Evolutionary conservation across 2,329 filamentous ascomycete genomes (phyloP).

Genomic region (Pseudopithomyces maydicus): DNA sequence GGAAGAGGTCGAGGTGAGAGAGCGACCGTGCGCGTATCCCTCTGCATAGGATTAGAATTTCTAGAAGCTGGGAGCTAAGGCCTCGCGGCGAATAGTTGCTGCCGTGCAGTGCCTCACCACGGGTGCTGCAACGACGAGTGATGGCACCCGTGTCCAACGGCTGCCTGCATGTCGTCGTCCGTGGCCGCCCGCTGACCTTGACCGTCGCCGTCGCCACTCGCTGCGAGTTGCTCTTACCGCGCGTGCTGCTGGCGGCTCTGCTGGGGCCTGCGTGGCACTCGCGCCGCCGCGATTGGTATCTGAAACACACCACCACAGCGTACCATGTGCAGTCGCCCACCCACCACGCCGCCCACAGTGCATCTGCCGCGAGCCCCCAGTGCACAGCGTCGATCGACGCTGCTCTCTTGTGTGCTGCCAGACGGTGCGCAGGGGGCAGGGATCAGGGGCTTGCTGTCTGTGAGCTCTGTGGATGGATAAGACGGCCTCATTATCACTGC

Average conservation of each 20-base stretch:
- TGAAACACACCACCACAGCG: constrained; percentile 30
- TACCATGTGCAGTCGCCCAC: constrained; percentile 16
- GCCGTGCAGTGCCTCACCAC: background rate
- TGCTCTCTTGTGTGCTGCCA: too few species aligned
- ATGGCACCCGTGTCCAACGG: background rate
- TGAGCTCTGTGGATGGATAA: background rate
- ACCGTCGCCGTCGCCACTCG: background rate
- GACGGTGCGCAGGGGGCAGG: too few species aligned
- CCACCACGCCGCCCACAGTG: too few species aligned
- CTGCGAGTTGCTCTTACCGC: background rate
- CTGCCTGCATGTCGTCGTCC: background rate
- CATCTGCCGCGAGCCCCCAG: too few species aligned
- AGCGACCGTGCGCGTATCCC: constrained; percentile 11
- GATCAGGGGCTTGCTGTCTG: constrained; percentile 14
- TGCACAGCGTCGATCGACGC: too few species aligned
- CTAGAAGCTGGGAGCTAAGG: constrained; percentile 8
- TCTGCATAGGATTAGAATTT: constrained; percentile 9
- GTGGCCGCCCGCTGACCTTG: background rate
- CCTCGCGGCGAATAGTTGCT: constrained; percentile 1
- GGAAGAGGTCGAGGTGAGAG: constrained; percentile 8
- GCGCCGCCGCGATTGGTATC: constrained; percentile 31
- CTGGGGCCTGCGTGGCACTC: constrained; percentile 15
- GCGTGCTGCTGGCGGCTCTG: background rate
- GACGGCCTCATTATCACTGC: too few species aligned
- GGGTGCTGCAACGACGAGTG: background rate